These are phyloP conservation scores for Hypholoma sublateritium DNA, from an alignment of 768 basidiomycete genomes.

Conservation along the genomic window DNA sequence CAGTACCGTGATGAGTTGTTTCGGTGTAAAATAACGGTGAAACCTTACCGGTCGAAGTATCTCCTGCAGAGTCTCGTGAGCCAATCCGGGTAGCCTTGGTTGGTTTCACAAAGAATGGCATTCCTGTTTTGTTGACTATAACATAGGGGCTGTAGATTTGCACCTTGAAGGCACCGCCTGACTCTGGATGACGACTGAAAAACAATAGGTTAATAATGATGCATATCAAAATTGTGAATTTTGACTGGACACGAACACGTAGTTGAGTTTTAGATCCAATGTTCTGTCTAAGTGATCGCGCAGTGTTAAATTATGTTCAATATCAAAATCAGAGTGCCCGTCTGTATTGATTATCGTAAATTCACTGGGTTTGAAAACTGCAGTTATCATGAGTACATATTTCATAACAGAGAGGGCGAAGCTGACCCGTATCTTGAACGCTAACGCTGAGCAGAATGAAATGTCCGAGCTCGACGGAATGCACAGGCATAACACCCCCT, in stretches of 20 bases:
- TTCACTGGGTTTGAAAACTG: conserved; percentile 91
- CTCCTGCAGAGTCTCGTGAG: conserved; percentile 83
- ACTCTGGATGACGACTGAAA: conserved; percentile 72
- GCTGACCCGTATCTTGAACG: conserved; percentile 85
- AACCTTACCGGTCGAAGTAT: conserved; percentile 57
- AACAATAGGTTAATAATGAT: neutral
- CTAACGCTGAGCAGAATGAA: conserved; percentile 87
- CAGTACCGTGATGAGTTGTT: neutral
- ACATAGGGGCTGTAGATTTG: conserved; percentile 93
- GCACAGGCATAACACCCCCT: conserved; percentile 95
- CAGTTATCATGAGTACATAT: neutral
- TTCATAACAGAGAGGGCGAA: neutral
- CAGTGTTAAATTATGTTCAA: conserved; percentile 70
- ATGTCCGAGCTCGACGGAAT: conserved; percentile 91
- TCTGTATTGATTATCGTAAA: conserved; percentile 98
- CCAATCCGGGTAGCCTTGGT: conserved; percentile 60
- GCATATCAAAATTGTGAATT: neutral
- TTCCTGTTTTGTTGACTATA: conserved; percentile 88
- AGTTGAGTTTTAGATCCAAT: conserved; percentile 82
- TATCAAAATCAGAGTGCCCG: conserved; percentile 83
- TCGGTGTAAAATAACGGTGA: neutral
- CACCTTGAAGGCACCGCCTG: conserved; percentile 94
- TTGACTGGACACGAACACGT: conserved; percentile 61
- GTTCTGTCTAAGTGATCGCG: conserved; percentile 75
- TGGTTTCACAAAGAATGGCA: conserved; percentile 76